Conservation (phyloP, 75 land plant species). For the Cryptomeria japonica region DNA sequence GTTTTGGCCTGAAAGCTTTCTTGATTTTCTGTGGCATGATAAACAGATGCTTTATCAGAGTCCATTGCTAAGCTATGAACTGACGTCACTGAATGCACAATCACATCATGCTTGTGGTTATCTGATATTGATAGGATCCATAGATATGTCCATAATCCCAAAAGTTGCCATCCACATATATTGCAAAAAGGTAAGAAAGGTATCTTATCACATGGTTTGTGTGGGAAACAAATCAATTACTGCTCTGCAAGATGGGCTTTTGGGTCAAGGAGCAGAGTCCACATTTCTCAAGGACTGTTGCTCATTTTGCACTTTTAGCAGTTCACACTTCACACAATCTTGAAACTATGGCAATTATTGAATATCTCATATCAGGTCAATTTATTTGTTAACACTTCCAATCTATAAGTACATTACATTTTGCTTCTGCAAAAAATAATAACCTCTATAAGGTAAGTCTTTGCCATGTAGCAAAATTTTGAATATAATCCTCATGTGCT, state of each 20-base stretch:
- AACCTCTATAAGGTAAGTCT: not conserved
- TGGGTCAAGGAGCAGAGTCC: not conserved
- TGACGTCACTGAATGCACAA: not conserved
- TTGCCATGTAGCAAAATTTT: not conserved
- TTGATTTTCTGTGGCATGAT: not conserved
- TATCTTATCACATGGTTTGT: not conserved
- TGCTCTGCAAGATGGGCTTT: not conserved
- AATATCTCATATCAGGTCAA: not conserved
- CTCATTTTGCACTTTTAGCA: not conserved
- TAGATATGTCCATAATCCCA: not conserved
- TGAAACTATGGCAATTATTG: not conserved
- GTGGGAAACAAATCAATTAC: not conserved
- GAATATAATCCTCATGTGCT: not conserved
- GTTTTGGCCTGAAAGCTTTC: not conserved
- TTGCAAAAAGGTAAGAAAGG: not conserved
- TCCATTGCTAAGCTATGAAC: not conserved
- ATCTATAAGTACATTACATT: not conserved
- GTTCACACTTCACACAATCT: not conserved
- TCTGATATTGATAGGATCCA: not conserved
- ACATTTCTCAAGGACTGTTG: not conserved
- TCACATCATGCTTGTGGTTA: not conserved
- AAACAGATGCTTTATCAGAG: not conserved
- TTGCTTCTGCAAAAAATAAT: not conserved
- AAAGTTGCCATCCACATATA: not conserved
- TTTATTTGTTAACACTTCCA: not conserved